Conservation (phyloP, 768 basidiomycete species). For the Lactarius indigo region DNA sequence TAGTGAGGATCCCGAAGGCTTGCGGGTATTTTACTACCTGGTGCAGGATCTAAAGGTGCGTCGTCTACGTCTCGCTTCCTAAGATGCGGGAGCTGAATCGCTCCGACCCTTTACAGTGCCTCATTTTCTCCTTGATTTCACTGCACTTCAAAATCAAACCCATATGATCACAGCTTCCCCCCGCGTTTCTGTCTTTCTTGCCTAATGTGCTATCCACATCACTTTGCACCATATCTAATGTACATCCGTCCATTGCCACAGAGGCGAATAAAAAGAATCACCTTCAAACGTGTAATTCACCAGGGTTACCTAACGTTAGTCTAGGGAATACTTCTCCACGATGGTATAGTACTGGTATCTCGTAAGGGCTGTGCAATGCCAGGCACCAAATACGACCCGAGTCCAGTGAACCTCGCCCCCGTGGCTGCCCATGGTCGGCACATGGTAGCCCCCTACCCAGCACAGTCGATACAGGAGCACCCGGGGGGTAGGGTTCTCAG, state of each 20-base stretch:
- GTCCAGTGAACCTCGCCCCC: not conserved
- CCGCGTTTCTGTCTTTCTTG: not conserved
- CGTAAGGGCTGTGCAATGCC: not conserved
- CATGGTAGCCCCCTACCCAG: not conserved
- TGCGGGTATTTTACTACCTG: slow-evolving; percentile 97
- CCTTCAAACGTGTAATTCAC: not conserved
- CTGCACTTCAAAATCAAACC: slow-evolving; percentile 99
- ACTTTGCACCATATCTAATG: slow-evolving; percentile 7
- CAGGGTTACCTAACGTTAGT: not conserved
- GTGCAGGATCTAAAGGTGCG: slow-evolving; percentile 94
- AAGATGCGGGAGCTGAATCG: not conserved
- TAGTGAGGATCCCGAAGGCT: slow-evolving; percentile 94
- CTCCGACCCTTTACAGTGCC: slow-evolving; percentile 54
- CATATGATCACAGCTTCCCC: slow-evolving; percentile 49
- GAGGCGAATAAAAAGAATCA: not conserved
- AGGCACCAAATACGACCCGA: not conserved
- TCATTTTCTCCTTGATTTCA: slow-evolving; percentile 97
- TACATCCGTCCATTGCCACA: not conserved
- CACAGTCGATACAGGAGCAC: not conserved
- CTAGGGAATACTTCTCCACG: not conserved
- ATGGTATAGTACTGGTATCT: not conserved
- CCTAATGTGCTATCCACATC: not conserved
- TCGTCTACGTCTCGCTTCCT: no score
- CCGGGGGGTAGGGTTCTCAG: not conserved
- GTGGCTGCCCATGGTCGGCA: not conserved